These are phyloP conservation scores for Cladosporium sp. DNA, from an alignment of 2,329 filamentous ascomycete species.

Conservation along the genomic window DNA sequence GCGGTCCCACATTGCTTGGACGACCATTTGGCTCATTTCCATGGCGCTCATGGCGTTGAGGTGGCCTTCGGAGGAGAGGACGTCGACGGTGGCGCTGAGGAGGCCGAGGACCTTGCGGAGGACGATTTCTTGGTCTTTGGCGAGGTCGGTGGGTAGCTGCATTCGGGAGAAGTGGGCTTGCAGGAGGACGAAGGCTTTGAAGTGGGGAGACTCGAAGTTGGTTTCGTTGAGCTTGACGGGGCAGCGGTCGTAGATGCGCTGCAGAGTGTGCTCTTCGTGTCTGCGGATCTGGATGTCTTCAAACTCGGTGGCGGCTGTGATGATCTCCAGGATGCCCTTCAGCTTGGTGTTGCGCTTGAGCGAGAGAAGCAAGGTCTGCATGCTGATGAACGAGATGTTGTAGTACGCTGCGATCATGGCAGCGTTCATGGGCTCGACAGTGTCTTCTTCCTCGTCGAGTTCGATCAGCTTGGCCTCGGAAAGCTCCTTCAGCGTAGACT, in stretches of 20 bases:
- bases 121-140: conserved; percentile 91
- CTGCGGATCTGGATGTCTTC: conserved; percentile 91
- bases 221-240: conserved; percentile 92
- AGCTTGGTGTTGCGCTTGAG: conserved; percentile 86
- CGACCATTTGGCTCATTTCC: conserved; percentile 99
- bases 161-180: conserved; percentile 97
- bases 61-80: conserved; percentile 91
- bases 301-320: conserved; percentile 95
- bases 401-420: conserved; percentile 99
- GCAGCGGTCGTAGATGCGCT: conserved; percentile 89
- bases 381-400: conserved; percentile 98
- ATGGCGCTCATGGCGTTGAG: conserved; percentile 97
- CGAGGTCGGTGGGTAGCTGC: conserved; percentile 92
- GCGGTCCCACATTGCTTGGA: conserved; percentile 98
- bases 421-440: conserved; percentile 84
- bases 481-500: conserved; percentile 87
- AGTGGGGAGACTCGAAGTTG: conserved; percentile 89
- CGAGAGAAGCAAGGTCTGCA: conserved; percentile 96
- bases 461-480: conserved; percentile 94
- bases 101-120: conserved; percentile 82
- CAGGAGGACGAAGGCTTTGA: conserved; percentile 95
- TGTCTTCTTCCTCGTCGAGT: conserved; percentile 83
- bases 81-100: conserved; percentile 88
- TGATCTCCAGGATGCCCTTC: conserved; percentile 94
- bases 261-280: conserved; percentile 84